A percentile compares a stretch with the other conserved stretches of the same genome.
phyloP scores from a whole-genome alignment of 495 filamentous ascomycete genomes.

The Bombardia bombarda region DNA sequence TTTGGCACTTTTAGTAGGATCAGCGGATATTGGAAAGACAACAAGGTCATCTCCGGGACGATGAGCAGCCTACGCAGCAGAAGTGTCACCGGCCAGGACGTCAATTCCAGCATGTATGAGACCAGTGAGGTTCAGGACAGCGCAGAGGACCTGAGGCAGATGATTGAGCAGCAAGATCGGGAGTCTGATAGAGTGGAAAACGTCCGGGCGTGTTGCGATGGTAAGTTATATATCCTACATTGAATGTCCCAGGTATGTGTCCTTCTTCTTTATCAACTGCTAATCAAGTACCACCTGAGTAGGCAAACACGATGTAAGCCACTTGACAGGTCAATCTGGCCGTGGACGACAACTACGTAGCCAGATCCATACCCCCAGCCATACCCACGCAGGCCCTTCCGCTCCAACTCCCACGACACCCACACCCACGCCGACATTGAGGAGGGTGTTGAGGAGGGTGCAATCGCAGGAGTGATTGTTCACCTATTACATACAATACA shows the following conservation, averaged over 20 bases:
- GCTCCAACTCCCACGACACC: no score
- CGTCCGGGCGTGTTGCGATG: slow-evolving; percentile 94
- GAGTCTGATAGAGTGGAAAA: slow-evolving; percentile 80
- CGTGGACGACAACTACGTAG: slow-evolving; percentile 24
- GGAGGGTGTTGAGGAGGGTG: slow-evolving; percentile 11
- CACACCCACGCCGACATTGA: slow-evolving; percentile 21
- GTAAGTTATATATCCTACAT: slow-evolving; percentile 39
- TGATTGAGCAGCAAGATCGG: slow-evolving; percentile 66
- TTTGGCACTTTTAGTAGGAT: slow-evolving; percentile 34
- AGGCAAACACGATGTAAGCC: slow-evolving; percentile 73
- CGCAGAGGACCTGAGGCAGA: slow-evolving; percentile 68
- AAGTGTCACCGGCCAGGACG: slow-evolving; percentile 23
- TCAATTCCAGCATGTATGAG: slow-evolving; percentile 54
- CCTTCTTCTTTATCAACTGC: no score
- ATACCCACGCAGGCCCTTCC: slow-evolving; percentile 29
- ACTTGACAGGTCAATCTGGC: slow-evolving; percentile 36
- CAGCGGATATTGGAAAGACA: slow-evolving; percentile 39
- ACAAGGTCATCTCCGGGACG: slow-evolving; percentile 21
- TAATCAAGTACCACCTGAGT: slow-evolving; percentile 17
- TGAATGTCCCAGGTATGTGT: background rate
- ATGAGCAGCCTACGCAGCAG: slow-evolving; percentile 40
- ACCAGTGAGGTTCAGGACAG: slow-evolving; percentile 65
- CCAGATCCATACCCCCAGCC: slow-evolving; percentile 24
- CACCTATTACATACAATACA: background rate
- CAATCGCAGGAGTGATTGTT: slow-evolving; percentile 21